Base-by-base conservation (phyloP, 352 stramenopile species). In the Globisporangium nagaii region DNA sequence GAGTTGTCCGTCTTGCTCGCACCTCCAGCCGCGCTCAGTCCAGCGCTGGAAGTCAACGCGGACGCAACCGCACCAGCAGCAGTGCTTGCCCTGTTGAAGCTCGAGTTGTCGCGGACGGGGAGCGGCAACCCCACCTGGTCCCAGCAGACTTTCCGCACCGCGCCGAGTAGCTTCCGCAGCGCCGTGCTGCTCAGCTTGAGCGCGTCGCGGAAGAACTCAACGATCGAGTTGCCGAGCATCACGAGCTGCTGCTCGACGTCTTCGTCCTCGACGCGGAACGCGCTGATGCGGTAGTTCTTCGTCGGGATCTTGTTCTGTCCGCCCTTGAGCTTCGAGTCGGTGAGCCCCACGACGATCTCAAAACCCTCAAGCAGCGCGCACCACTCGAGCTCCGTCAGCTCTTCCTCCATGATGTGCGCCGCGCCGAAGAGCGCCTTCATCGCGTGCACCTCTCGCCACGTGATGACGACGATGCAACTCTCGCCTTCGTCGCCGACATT, bases 341-440 rank as follows among this genome's bases (percentile, higher is more conserved):
- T 89, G 13, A 94, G 59, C 1, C 72, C 81, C 19, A 92, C 81
- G 42, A 91, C 73, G 36, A 92, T 88, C 50, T 94, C 84, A 54
- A 94, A 92, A 0, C 74, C 79, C 30, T 92, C 78, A 4, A 94
- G 62, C 8, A 94, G 47, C 17, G 80, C 62, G 42, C 75, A 86
- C 84, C 84, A 94, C 52, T 92, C 84, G 32, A 66, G 60, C 59
- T 87, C 70, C 3, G 74, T 75, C 27, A 94, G 68, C 35, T 94
- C 82, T 60, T 92, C 77, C 34, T 90, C 80, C 82, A 94, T 94
- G 31, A 91, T 86, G 43, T 94, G 84, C 15, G 84, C 83, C 15
- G 84, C 78, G 20, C 78, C 80, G 47, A 91, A 92, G 17, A 94
- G 63, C 11, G 82, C 79, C 54, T 94, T 94, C 84, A 94, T 94